Evolutionary conservation across 306 rosid species (phyloP), one percentile per base, ranked within the genome.

Genomic region (Lablab purpureus): DNA sequence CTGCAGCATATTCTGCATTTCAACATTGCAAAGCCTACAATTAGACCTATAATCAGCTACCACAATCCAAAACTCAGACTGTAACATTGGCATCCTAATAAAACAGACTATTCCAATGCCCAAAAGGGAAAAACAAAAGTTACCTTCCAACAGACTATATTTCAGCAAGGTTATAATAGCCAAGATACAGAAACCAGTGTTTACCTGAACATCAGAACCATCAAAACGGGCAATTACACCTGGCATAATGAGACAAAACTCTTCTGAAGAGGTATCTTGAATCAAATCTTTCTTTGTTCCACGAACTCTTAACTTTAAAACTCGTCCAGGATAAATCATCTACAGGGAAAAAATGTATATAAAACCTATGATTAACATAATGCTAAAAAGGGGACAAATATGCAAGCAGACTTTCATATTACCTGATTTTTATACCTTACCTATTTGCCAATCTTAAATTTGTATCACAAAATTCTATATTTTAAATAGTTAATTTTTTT

Each of bases 161-260:
- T 56, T 23, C 50, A 75, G 27, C 10, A n/a, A 5, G 63, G 54
- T 46, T 62, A 27, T 55, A 58, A 40, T 10, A 60, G 34, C 3
- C 34, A 14, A 67, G 54, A 27, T 28, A 64, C n/a, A 56, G 56
- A 68, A 76, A 69, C 30, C 17, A 13, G 23, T 68, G 22, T 43
- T 46, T 85, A 95, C 99, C 99, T 91, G 93, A 78, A 95, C 86
- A 76, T 91, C 93, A 4, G 91, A 89, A 54, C 95, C 93, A 83
- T 91, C 97, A 72, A 89, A 87, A 67, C 99, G 99, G 23, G 94
- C 96, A 82, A 95, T 81, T 5, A 90, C 92, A 14, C 99, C 94
- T 0, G 92, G 90, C 94, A 93, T 85, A 50, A 91, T 87, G 72
- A 89, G 81, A 70, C 94, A 93, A 84, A 93, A 93, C 88, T 95